A percentile compares a stretch with the other conserved stretches of the same genome.
Conservation (phyloP, 208 protist species). For the Leishmania tarentolae region DNA sequence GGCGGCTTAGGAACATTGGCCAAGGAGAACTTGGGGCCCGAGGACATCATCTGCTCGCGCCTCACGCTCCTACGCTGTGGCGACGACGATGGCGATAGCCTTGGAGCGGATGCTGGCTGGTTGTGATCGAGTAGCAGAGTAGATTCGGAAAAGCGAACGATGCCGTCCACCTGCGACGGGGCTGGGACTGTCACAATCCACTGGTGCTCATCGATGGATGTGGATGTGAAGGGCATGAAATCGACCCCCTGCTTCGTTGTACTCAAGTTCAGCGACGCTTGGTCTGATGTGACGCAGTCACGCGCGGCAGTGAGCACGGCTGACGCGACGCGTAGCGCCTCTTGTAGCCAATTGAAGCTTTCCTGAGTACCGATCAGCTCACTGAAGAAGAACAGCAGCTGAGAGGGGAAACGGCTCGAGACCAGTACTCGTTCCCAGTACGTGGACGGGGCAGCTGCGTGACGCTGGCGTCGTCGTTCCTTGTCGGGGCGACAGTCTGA, state of each 20-base stretch:
- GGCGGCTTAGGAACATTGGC: conserved; percentile 5
- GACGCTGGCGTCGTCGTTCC: background rate
- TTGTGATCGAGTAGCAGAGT: background rate
- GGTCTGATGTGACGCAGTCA: background rate
- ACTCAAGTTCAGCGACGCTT: background rate
- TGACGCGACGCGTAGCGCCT: conserved; percentile 2
- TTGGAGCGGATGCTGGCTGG: background rate
- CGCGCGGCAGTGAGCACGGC: background rate
- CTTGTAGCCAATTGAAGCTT: conserved; percentile 15
- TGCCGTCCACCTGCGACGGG: background rate
- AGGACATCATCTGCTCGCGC: background rate
- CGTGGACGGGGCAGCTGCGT: background rate
- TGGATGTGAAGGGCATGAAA: background rate
- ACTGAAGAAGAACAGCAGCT: conserved; percentile 42
- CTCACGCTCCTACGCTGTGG: background rate
- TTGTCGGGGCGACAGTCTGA: background rate
- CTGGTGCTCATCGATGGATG: background rate
- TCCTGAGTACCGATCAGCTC: conserved; percentile 30
- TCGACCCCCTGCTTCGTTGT: too few relatives aligned
- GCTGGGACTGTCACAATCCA: conserved; percentile 3
- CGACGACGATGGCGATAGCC: background rate
- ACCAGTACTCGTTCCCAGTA: conserved; percentile 28
- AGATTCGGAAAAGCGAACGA: background rate
- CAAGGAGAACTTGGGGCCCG: background rate
- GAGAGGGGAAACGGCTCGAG: conserved; percentile 30